Evolutionary conservation across 2,329 filamentous ascomycete genomes (phyloP), one percentile per base, ranked within the genome.

Genomic region (Berkeleyomyces basicola): DNA sequence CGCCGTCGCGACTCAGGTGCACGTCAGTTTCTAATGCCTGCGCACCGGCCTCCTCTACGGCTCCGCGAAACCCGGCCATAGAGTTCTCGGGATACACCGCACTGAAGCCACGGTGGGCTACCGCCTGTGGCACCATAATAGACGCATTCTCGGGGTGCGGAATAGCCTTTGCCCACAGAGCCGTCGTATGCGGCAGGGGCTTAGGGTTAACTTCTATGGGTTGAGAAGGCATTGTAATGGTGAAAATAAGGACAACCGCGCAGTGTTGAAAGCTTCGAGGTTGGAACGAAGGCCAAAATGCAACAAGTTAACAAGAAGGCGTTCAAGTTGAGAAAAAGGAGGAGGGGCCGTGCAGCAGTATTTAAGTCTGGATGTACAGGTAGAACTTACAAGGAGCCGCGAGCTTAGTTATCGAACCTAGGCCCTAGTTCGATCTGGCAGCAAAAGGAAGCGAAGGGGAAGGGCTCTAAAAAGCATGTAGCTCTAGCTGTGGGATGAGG

Each of bases 11-110:
- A 11, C 88, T 85, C 42, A 96, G 74, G 71, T 95, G 91, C 7
- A 96, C 73, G 69, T 97, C 92, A 16, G 90, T 95, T 75, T 97
- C 92, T 37, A 97, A 76, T 0, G 87, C 92, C 68, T 95, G 82
- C 0, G 88, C 83, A 23, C 89, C 89, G 16, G 83, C 84, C 40
- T 82, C 76, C 40, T 61, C 43, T 2, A 92, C 79, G 1, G 90
- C 91, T 37, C 80, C 85, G 63, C 76, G 76, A 74, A 96, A 95
- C 6, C 88, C 87, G 14, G 78, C 80, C 79, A 96, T 83, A 1
- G 88, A 87, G 74, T 97, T 97, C 73, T 97, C 92, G 0, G 92
- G 90, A 67, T 80, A 88, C 60, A 79, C 78, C 0, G 84, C 83
- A 71, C 88, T 92, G 78, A 85, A 90, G 53, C 88, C 88, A 63